Base-by-base conservation (phyloP, 2,329 filamentous ascomycete species). In the Byssothecium circinans region DNA sequence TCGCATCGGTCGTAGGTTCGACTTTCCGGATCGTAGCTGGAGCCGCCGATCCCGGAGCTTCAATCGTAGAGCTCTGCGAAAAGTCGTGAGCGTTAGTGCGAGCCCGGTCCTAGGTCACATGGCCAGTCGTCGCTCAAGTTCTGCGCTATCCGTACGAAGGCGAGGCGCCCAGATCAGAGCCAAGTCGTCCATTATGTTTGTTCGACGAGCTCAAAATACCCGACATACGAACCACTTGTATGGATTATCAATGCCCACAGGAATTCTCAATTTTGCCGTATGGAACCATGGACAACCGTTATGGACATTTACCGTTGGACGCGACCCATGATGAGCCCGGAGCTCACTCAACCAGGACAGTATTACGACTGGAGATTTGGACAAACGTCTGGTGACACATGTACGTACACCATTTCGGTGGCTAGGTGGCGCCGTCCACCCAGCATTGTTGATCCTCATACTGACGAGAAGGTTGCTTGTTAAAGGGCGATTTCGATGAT, bases 381-480 rank as follows among this genome's bases (percentile, higher is more conserved):
- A 55, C 20, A 17, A 19, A 39, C 2, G 34, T 18, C 27, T 41
- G 23, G 44, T 47, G 49, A 48, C 41, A 57, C 49, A 65, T 63
- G 67, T 70, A 70, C 66, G 67, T 69, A 69, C 59, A 49, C 49
- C 17, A 56, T 54, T 61, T 65, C 64, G 67, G 62, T 57, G 15
- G 57, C 47, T 47, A 18, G 45, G 60, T 64, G 61, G 48, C 54
- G 53, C 54, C 38, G 51, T 57, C 56, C 51, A 50, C 47, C 48
- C 38, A 47, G 41, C 50, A 52, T 44, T 36, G 50, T 62, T 66
- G 59, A 64, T 65, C 45, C 43, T 38, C 43, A 45, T n/a, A 70
- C 66, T 69, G 57, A 69, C 62, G 64, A 65, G 50, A 57, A 48
- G 58, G 59, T 51, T 56, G 54, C 44, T 52, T 45, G 45, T 55